Evolutionary conservation across 1,284 basidiomycete genomes (phyloP), one percentile per base, ranked within the genome.

Genomic region (Pterulicium gracile): DNA sequence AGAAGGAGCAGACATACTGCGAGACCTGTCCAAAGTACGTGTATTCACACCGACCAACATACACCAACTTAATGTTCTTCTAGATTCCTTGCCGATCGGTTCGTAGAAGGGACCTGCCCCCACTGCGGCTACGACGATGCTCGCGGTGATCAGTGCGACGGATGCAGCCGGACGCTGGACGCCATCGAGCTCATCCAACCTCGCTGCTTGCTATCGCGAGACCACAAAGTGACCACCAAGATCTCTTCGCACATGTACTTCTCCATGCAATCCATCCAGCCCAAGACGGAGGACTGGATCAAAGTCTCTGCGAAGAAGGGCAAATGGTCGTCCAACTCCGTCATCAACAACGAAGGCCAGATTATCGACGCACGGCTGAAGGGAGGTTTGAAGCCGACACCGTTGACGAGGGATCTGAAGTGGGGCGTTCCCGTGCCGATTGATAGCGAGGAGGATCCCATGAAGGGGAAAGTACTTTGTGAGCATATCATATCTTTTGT

Each of bases 121-220:
- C 75, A 94, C 63, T 97, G 94, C 61, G 75, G 75, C 47, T 90
- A 83, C 52, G 83, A 91, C 51, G 95, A 98, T 55, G 96, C 95
- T 32, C 87, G 96, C 42, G 96, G 96, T 7, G 96, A 99, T 64
- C 96, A 99, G 72, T 99, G 96, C 65, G 96, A 99, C 64, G 76
- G 82, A 50, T 99, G 96, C 60, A 81, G 86, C 36, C 79, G 92
- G 52, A 96, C 95, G 4, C 78, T 96, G 46, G 95, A 96, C 50
- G 89, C 93, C 1, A 79, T 95, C 50, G 93, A 97, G 57, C 79
- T 99, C 50, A 77, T 96, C 64, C 84, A 94, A 57, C 96, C 96
- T n/a, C 81, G 92, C 27, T 99, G 96, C 65, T 83, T 96, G 54
- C 74, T 97, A 56, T 74, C 89, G 62, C 85, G 81, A 59, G 72